Conservation (phyloP, 2,329 filamentous ascomycete species). For the Aspergillus pseudotamarii region DNA sequence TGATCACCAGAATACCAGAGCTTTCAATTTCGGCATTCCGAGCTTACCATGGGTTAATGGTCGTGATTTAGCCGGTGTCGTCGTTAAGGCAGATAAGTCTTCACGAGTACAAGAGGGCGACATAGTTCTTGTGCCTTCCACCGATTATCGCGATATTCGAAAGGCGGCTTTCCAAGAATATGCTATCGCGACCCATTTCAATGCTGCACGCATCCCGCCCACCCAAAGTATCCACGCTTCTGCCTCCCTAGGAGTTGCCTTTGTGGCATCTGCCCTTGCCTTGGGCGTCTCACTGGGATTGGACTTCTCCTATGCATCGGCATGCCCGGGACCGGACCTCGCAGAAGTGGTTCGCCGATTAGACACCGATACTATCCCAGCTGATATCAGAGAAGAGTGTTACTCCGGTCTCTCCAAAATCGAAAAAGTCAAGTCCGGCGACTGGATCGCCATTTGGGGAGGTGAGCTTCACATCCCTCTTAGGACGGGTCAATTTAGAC, state of each 20-base stretch:
- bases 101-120: constrained; percentile 61
- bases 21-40: constrained; percentile 71
- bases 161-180: constrained; percentile 75
- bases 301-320: constrained; percentile 54
- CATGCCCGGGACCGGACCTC: constrained; percentile 62
- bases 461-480: constrained; percentile 44
- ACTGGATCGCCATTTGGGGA: constrained; percentile 76
- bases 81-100: constrained; percentile 53
- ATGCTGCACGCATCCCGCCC: constrained; percentile 64
- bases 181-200: constrained; percentile 65
- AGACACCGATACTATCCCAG: constrained; percentile 53
- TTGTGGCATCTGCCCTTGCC: constrained; percentile 68
- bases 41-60: constrained; percentile 69
- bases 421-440: constrained; percentile 61
- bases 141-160: constrained; percentile 71
- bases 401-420: constrained; percentile 55
- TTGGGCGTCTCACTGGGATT: constrained; percentile 71
- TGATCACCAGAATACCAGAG: constrained; percentile 46
- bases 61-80: constrained; percentile 68
- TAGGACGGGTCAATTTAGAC: constrained; percentile 12
- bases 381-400: constrained; percentile 66
- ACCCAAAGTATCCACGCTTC: constrained; percentile 57
- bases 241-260: constrained; percentile 70
- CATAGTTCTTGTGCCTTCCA: constrained; percentile 66
- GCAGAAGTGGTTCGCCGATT: constrained; percentile 53